Conservation (phyloP, 768 basidiomycete genomes). For the Russula emetica region DNA sequence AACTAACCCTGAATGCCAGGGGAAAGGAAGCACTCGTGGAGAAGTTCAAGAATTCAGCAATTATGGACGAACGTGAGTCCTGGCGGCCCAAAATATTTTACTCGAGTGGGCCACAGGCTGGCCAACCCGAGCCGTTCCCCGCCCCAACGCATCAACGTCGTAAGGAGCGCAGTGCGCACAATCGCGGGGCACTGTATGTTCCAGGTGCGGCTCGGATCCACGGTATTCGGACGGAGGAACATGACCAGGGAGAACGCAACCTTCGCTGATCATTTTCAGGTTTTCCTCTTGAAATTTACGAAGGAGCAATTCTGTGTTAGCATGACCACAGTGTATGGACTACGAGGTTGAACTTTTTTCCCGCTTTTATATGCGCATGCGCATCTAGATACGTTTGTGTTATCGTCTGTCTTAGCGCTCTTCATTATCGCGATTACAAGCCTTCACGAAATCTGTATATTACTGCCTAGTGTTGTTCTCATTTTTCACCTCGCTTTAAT, state of each 20-base stretch:
- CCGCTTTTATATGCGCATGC: slow-evolving; percentile 22
- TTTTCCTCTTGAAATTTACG: not conserved
- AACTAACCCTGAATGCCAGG: slow-evolving; percentile 36
- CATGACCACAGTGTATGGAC: slow-evolving; percentile 4
- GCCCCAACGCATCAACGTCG: slow-evolving; percentile 74
- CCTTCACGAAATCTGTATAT: slow-evolving; percentile 18
- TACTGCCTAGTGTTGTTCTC: slow-evolving; percentile 1
- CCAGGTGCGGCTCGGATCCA: slow-evolving; percentile 24
- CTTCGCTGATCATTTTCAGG: slow-evolving; percentile 2
- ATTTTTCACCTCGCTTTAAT: not conserved
- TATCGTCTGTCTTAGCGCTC: slow-evolving; percentile 10
- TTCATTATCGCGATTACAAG: slow-evolving; percentile 7
- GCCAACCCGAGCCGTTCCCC: slow-evolving; percentile 76
- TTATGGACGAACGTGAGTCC: slow-evolving; percentile 80
- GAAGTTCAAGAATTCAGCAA: slow-evolving; percentile 87
- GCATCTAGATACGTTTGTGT: slow-evolving; percentile 18
- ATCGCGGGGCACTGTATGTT: slow-evolving; percentile 68
- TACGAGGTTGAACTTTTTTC: slow-evolving; percentile 3
- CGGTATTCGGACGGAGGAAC: slow-evolving; percentile 11
- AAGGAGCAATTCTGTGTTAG: not conserved
- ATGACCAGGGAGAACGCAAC: slow-evolving; percentile 11
- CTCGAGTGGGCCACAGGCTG: slow-evolving; percentile 68
- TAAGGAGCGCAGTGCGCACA: slow-evolving; percentile 78
- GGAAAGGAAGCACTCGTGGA: slow-evolving; percentile 88
- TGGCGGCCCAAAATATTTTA: slow-evolving; percentile 86